A percentile compares a stretch with the other conserved stretches of the same genome.
These are phyloP conservation scores for Calonectria multiphialidica DNA, from an alignment of 2,329 filamentous ascomycete species.

Conservation along the genomic window DNA sequence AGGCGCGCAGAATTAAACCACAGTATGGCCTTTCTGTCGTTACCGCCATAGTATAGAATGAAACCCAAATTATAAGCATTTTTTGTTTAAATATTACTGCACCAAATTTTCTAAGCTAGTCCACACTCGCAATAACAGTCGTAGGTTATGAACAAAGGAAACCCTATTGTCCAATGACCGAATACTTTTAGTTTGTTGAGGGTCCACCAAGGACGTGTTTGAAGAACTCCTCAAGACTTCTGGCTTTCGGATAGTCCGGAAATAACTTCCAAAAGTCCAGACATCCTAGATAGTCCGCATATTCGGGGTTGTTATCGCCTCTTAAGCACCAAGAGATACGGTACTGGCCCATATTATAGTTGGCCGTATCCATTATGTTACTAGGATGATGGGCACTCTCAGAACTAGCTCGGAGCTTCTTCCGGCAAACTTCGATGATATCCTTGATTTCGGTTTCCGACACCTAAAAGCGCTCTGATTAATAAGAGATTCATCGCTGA, in stretches of 20 bases:
- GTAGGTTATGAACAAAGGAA: no score
- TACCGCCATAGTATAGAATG: no score
- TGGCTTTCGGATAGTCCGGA: neutral
- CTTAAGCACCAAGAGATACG: neutral
- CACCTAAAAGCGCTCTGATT: neutral
- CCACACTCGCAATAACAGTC: no score
- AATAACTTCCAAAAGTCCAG: neutral
- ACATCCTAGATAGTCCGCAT: neutral
- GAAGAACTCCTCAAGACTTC: neutral
- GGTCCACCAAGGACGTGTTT: neutral
- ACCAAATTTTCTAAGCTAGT: no score
- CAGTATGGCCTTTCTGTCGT: no score
- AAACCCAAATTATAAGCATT: no score
- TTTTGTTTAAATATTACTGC: no score
- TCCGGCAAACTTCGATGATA: neutral
- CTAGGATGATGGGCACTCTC: neutral
- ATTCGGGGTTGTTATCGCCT: neutral
- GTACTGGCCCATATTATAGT: neutral
- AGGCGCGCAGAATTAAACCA: neutral
- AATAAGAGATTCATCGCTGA: no score
- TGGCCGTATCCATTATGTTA: neutral
- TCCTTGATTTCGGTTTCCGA: neutral
- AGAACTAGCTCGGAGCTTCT: neutral
- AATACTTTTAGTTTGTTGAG: neutral
- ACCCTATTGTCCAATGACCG: no score